phyloP scores from a whole-genome alignment of 2,329 filamentous ascomycete species.

The Bipolaris victoriae region DNA sequence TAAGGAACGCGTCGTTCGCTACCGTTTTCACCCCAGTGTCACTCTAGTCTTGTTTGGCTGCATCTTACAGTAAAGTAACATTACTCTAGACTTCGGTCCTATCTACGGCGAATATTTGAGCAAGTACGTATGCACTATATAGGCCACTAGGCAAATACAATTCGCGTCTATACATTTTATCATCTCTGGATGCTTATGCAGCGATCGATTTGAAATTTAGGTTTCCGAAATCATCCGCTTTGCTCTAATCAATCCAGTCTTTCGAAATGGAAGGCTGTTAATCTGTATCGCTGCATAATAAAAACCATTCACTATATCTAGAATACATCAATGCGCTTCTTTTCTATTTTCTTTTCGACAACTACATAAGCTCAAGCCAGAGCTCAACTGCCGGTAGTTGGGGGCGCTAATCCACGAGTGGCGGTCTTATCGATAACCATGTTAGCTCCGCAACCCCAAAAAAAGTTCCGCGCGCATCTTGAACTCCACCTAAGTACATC shows the following conservation, averaged over 20 bases:
- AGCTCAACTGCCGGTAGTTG: no score
- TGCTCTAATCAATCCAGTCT: neutral
- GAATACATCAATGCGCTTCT: no score
- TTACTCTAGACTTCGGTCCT: neutral
- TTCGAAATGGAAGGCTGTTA: neutral
- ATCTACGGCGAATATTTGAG: neutral
- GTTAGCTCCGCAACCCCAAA: constrained; percentile 18
- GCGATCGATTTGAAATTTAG: neutral
- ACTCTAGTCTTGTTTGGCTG: neutral
- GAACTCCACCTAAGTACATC: constrained; percentile 10
- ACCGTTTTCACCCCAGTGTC: no score
- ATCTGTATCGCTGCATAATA: no score
- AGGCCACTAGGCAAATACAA: no score
- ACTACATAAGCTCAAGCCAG: neutral
- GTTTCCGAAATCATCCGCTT: neutral
- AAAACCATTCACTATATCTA: no score
- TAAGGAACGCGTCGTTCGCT: no score
- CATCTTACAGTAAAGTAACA: neutral
- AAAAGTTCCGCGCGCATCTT: constrained; percentile 29
- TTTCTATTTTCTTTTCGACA: neutral
- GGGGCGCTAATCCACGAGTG: constrained; percentile 1
- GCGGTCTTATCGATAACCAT: constrained; percentile 25
- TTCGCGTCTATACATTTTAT: neutral
- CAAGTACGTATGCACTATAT: neutral
- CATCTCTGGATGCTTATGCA: no score